Conservation (phyloP, 2,329 filamentous ascomycete species). For the Didymella lethalis region DNA sequence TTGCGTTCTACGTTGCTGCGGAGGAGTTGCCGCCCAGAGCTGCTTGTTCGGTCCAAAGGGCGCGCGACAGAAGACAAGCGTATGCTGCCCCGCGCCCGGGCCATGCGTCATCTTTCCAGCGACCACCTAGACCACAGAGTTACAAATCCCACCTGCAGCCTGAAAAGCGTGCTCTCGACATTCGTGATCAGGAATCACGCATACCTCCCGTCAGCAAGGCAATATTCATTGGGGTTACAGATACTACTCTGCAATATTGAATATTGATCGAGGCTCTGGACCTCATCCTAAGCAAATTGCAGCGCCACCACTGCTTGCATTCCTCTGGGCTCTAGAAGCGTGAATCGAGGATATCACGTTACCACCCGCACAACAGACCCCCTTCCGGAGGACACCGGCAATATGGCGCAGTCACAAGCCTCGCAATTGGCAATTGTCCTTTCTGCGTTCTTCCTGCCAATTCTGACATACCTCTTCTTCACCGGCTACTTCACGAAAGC, state of each 20-base stretch:
- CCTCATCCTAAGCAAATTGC: slow-evolving; percentile 1
- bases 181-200: slow-evolving; percentile 8
- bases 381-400: slow-evolving; percentile 1
- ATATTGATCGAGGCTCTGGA: slow-evolving; percentile 13
- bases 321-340: slow-evolving; percentile 13
- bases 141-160: slow-evolving; percentile 5
- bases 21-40: slow-evolving; percentile 10
- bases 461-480: slow-evolving; percentile 44
- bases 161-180: background rate
- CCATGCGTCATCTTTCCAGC: slow-evolving; percentile 18
- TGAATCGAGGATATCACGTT: slow-evolving; percentile 4
- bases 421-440: slow-evolving; percentile 39
- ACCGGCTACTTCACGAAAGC: slow-evolving; percentile 30
- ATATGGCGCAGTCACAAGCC: slow-evolving; percentile 37
- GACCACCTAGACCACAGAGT: slow-evolving; percentile 4
- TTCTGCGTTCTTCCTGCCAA: slow-evolving; percentile 40
- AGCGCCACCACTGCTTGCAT: slow-evolving; percentile 12
- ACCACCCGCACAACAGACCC: slow-evolving; percentile 1
- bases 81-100: slow-evolving; percentile 13
- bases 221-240: slow-evolving; percentile 4
- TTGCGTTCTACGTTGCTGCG: slow-evolving; percentile 9
- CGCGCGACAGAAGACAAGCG: slow-evolving; percentile 5
- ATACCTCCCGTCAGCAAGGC: slow-evolving; percentile 9
- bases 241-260: slow-evolving; percentile 17
- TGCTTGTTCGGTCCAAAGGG: slow-evolving; percentile 6